Conservation (phyloP, 495 filamentous ascomycete species). For the Aspergillus leporis region DNA sequence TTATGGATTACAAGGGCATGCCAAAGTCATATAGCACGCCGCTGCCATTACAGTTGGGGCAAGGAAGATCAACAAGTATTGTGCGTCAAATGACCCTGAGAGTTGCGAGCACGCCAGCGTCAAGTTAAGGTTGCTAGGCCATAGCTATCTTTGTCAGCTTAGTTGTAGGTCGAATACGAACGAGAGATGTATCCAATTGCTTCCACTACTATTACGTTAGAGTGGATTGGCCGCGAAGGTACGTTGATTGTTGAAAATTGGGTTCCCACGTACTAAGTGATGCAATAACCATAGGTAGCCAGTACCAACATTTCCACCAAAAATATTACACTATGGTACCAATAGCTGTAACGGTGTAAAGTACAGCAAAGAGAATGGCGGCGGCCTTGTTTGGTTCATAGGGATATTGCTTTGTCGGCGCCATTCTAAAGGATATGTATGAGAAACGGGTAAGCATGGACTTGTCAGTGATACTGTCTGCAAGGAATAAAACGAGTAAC, state of each 20-base stretch:
- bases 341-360: slow-evolving; percentile 45
- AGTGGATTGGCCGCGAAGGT: neutral
- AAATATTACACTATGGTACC: slow-evolving; percentile 42
- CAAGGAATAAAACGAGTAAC: too few species aligned
- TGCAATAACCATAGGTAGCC: slow-evolving; percentile 46
- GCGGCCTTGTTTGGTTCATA: slow-evolving; percentile 52
- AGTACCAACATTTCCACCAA: slow-evolving; percentile 44
- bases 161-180: slow-evolving; percentile 24
- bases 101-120: neutral
- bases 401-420: slow-evolving; percentile 32
- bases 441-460: too few species aligned
- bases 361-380: slow-evolving; percentile 47
- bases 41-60: slow-evolving; percentile 51
- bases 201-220: slow-evolving; percentile 38
- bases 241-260: too few species aligned
- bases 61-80: slow-evolving; percentile 39
- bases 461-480: too few species aligned
- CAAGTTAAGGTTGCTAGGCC: too few species aligned
- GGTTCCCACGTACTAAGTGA: slow-evolving; percentile 45
- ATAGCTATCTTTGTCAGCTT: neutral
- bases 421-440: too few species aligned
- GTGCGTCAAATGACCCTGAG: slow-evolving; percentile 29
- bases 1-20: slow-evolving; percentile 50
- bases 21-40: slow-evolving; percentile 43
- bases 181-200: slow-evolving; percentile 45